Evolutionary conservation across 768 basidiomycete genomes (phyloP), one percentile per base, ranked within the genome.

Genomic region (Nidularia pulvinata): DNA sequence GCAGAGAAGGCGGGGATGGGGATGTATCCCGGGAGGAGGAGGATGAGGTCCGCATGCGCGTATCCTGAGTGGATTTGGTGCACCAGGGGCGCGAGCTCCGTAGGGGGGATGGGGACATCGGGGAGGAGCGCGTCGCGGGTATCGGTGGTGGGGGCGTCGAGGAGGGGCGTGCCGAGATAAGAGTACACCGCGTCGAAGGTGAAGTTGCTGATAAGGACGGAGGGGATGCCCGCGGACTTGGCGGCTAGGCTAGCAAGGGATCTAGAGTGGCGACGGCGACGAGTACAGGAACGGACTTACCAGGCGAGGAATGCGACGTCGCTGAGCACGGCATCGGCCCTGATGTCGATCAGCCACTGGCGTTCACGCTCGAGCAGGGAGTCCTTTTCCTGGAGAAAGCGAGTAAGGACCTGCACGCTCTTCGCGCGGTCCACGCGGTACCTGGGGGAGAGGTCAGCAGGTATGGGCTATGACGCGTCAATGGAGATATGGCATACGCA

Each of bases 171-270:
- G 3, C 85, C 80, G 16, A 91, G 84, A 57, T 85, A 91, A 56
- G 86, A 88, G 65, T 86, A 93, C 10, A 91, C 89, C 1, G 89
- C 87, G 68, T 93, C 89, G 66, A 92, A 93, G 0, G 89, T 87
- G 64, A 93, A 93, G 70, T 93, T 93, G 44, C 89, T 90, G 57
- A 91, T 79, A 14, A 93, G 71, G 39, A 85, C 74, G 1, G 86
- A 86, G 1, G 89, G 90, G n/a, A 91, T 73, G 1, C 79, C 76
- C 0, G 83, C 79, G 36, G 72, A 64, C 45, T 84, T 81, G 2
- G 88, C 90, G 1, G 89, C 88, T 35, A 86, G 75, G 60, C 88
- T 89, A 5, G 16, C n/a, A 32, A 5, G 39, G n/a, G 14, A 34
- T 30, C 25, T 22, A 45, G 6, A 30, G 7, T 25, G 16, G 9